Conservation (phyloP, 257 asterid species). For the Solanum pinnatisectum region DNA sequence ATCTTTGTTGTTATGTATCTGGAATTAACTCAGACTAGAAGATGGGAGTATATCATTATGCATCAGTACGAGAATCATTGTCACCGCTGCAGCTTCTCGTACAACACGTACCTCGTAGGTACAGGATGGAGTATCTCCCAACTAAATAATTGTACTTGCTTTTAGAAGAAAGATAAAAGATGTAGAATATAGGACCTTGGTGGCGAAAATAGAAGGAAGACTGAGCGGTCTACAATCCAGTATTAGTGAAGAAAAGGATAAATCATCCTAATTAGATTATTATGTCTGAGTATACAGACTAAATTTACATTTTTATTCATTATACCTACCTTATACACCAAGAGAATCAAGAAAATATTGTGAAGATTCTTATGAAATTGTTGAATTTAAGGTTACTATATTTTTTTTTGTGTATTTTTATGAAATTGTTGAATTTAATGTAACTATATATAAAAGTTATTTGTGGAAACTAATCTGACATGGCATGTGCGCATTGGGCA, state of each 20-base stretch:
- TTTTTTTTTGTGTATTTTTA: too few species aligned
- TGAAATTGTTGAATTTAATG: too few species aligned
- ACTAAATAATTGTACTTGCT: neutral
- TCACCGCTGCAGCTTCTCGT: neutral
- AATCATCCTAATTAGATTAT: neutral
- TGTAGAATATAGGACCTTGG: neutral
- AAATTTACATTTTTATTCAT: neutral
- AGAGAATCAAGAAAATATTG: neutral
- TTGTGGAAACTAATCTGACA: too few species aligned
- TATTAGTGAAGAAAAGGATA: neutral
- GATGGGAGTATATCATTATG: neutral
- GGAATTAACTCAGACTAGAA: neutral
- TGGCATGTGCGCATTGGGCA: too few species aligned
- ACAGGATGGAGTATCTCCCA: neutral
- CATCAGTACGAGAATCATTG: neutral
- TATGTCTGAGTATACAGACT: neutral
- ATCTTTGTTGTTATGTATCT: neutral
- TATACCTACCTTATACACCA: neutral
- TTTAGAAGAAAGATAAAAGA: neutral
- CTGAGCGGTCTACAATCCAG: neutral
- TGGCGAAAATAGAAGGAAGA: neutral
- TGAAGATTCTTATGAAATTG: neutral
- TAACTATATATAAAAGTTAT: too few species aligned
- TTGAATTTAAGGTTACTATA: too few species aligned
- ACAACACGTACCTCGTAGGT: neutral